These are phyloP conservation scores for Hymenoscyphus scutula DNA, from an alignment of 2,329 filamentous ascomycete genomes.

Conservation along the genomic window DNA sequence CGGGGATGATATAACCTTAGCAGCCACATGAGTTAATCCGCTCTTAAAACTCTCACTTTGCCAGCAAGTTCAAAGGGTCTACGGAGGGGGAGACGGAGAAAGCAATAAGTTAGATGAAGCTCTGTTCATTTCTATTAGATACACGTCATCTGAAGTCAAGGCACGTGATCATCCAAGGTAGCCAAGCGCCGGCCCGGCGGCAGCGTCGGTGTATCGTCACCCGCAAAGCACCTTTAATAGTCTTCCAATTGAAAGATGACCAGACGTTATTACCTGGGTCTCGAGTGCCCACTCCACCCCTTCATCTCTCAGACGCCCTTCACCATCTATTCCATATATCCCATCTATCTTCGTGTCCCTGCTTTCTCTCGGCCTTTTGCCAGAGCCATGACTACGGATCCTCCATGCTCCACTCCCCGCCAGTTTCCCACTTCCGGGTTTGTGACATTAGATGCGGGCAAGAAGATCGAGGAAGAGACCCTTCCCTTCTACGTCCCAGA, in stretches of 20 bases:
- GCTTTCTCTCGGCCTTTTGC: conserved; percentile 22
- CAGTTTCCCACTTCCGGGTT: conserved; percentile 24
- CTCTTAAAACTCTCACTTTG: no score
- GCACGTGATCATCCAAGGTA: no score
- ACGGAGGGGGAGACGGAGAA: no score
- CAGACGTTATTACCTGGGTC: neutral
- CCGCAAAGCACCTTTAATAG: neutral
- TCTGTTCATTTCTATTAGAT: no score
- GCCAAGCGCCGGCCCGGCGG: no score
- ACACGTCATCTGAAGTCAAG: no score
- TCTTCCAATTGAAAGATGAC: neutral
- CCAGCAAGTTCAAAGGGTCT: no score
- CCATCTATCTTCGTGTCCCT: neutral
- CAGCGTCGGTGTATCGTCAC: no score
- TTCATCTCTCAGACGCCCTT: neutral
- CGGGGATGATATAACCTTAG: no score
- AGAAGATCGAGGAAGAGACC: conserved; percentile 22
- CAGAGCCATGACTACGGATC: conserved; percentile 20
- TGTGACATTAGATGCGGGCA: conserved; percentile 19
- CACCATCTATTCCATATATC: no score
- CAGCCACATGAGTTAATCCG: no score
- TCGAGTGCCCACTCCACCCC: neutral
- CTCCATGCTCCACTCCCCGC: conserved; percentile 18
- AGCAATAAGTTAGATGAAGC: no score
- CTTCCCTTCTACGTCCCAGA: conserved; percentile 19